phyloP scores from a whole-genome alignment of 106 monocot species.

The Dactylorhiza incarnata region DNA sequence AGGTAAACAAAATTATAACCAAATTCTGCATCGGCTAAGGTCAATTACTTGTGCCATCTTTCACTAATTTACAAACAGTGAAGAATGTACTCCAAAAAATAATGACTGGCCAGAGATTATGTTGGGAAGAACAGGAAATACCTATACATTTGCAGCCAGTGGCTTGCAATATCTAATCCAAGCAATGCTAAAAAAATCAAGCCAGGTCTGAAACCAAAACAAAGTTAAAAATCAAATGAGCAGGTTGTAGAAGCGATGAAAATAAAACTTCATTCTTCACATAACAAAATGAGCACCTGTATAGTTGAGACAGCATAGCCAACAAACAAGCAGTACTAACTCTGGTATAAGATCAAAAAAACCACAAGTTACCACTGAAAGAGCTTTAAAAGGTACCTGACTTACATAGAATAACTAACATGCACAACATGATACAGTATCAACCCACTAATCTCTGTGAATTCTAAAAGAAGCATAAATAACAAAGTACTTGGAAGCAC shows the following conservation, averaged over 20 bases:
- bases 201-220: constrained; percentile 56
- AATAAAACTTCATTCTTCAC: background rate
- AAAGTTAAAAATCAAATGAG: background rate
- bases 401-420: background rate
- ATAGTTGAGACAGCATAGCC: constrained; percentile 74
- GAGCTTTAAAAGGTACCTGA: constrained; percentile 6
- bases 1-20: background rate
- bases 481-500: constrained; percentile 20
- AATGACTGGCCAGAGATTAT: background rate
- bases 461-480: constrained; percentile 5
- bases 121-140: constrained; percentile 13
- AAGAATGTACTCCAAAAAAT: background rate
- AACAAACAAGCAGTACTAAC: constrained; percentile 92
- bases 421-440: background rate
- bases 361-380: background rate
- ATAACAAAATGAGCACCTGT: constrained; percentile 47
- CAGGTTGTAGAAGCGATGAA: background rate
- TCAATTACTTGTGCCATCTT: background rate
- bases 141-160: constrained; percentile 99
- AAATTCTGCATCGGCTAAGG: background rate
- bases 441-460: constrained; percentile 1
- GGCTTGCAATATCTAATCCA: constrained; percentile 87
- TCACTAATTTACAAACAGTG: background rate
- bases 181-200: constrained; percentile 77
- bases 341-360: constrained; percentile 23